Conservation (phyloP, 352 stramenopile species). For the Sclerospora graminicola region DNA sequence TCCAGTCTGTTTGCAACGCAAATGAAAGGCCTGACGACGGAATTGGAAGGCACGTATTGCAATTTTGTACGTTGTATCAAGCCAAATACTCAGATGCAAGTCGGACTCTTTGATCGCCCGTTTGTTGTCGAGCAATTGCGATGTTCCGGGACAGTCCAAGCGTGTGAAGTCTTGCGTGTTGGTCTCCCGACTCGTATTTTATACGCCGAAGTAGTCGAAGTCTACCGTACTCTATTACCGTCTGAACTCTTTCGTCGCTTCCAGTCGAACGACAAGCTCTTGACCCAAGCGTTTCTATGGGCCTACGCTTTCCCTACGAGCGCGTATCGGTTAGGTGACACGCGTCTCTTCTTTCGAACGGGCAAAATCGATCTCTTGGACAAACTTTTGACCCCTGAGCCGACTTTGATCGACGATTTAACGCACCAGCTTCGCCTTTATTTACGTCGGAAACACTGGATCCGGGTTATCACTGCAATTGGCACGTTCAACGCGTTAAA, state of each 20-base stretch:
- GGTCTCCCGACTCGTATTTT: slow-evolving; percentile 76
- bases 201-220: slow-evolving; percentile 78
- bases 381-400: slow-evolving; percentile 51
- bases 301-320: slow-evolving; percentile 66
- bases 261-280: slow-evolving; percentile 77
- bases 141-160: slow-evolving; percentile 64
- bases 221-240: slow-evolving; percentile 64
- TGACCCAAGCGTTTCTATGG: slow-evolving; percentile 76
- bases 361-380: slow-evolving; percentile 82
- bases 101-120: slow-evolving; percentile 62
- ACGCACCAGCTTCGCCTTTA: slow-evolving; percentile 44
- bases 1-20: slow-evolving; percentile 76
- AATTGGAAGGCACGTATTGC: slow-evolving; percentile 80
- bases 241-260: slow-evolving; percentile 58
- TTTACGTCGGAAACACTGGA: slow-evolving; percentile 72
- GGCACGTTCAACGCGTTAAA: slow-evolving; percentile 68
- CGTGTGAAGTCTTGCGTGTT: slow-evolving; percentile 73
- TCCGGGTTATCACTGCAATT: slow-evolving; percentile 50
- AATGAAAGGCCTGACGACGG: slow-evolving; percentile 74
- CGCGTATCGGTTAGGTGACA: slow-evolving; percentile 72
- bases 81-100: slow-evolving; percentile 90
- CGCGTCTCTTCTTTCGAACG: slow-evolving; percentile 76
- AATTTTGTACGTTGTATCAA: slow-evolving; percentile 95
- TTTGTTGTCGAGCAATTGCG: slow-evolving; percentile 72
- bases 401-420: slow-evolving; percentile 17